Conservation (phyloP, 306 rosid genomes). For the Pyrus pyrifolia region DNA sequence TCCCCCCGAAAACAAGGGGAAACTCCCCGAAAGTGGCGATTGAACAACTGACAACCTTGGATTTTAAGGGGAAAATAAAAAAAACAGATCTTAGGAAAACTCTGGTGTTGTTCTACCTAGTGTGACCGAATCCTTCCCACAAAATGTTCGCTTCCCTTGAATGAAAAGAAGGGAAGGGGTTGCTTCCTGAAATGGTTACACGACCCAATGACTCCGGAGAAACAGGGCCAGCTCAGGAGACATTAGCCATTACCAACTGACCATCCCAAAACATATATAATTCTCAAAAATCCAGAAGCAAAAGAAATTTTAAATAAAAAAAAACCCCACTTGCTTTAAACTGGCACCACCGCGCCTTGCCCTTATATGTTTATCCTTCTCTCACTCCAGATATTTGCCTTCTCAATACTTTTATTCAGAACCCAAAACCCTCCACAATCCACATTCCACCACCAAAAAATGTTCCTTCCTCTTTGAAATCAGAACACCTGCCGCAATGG, state of each 20-base stretch:
- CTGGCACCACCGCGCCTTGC: slow-evolving; percentile 66
- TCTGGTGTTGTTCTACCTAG: slow-evolving; percentile 26
- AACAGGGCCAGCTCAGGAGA: slow-evolving; percentile 53
- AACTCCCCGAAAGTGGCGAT: background rate
- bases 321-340: slow-evolving; percentile 60
- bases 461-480: slow-evolving; percentile 9
- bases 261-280: slow-evolving; percentile 26
- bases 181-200: slow-evolving; percentile 71
- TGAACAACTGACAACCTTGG: slow-evolving; percentile 17
- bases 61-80: slow-evolving; percentile 5
- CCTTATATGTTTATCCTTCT: slow-evolving; percentile 24
- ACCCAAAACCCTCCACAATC: slow-evolving; percentile 12
- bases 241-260: slow-evolving; percentile 43
- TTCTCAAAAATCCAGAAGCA: slow-evolving; percentile 35
- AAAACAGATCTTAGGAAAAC: slow-evolving; percentile 20
- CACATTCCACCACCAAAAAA: background rate
- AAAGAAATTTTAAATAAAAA: slow-evolving; percentile 5
- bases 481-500: slow-evolving; percentile 22
- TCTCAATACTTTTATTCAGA: background rate
- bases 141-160: slow-evolving; percentile 36
- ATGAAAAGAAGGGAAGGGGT: slow-evolving; percentile 42
- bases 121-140: slow-evolving; percentile 57
- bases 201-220: slow-evolving; percentile 41
- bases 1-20: slow-evolving; percentile 4
- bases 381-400: too few species aligned